phyloP scores from a whole-genome alignment of 1,284 basidiomycete species.

The Inonotus obliquus region DNA sequence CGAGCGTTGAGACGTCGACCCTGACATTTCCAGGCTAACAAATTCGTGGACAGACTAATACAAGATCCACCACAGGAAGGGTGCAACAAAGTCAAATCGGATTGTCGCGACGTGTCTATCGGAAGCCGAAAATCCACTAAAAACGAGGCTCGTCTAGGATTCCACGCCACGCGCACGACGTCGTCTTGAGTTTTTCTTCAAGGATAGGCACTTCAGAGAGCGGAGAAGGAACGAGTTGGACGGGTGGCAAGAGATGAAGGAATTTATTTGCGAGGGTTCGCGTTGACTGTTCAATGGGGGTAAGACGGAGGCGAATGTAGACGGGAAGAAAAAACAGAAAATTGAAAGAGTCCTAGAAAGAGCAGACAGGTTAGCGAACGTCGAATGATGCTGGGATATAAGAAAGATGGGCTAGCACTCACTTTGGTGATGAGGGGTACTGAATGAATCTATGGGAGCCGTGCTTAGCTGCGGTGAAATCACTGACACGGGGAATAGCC shows the following conservation, averaged over 20 bases:
- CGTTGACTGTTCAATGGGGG: neutral
- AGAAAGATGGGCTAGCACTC: neutral
- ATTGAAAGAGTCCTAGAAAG: neutral
- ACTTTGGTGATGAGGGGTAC: too few relatives aligned
- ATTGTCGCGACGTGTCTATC: neutral
- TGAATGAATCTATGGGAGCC: too few relatives aligned
- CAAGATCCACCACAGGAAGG: neutral
- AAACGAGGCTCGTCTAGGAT: neutral
- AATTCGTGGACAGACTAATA: too few relatives aligned
- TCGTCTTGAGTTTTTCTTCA: too few relatives aligned
- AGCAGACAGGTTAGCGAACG: neutral
- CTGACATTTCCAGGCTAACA: neutral
- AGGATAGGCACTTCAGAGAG: neutral
- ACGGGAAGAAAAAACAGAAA: neutral
- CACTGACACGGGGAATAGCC: neutral
- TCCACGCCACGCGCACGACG: too few relatives aligned
- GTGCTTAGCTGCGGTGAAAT: neutral
- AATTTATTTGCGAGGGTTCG: neutral
- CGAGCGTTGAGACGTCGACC: slow-evolving; percentile 12
- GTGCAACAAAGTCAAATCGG: neutral
- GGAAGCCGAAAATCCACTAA: neutral
- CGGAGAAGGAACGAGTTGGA: neutral
- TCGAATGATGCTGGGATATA: neutral
- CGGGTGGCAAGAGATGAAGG: neutral
- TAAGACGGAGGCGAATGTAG: neutral